These are phyloP conservation scores for Gyrodon lividus DNA, from an alignment of 768 basidiomycete genomes.

Conservation along the genomic window DNA sequence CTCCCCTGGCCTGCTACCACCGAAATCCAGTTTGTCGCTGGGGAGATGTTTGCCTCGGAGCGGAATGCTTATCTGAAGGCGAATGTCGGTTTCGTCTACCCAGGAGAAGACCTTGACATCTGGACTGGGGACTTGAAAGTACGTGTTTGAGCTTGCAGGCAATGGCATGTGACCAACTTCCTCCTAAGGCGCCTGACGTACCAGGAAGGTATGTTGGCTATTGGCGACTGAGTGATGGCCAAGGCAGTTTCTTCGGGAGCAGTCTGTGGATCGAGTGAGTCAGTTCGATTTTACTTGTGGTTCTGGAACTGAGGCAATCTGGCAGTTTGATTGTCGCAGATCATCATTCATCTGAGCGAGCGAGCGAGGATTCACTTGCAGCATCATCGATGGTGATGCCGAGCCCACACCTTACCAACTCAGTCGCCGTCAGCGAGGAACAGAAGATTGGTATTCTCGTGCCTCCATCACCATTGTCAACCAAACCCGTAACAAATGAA, in stretches of 20 bases:
- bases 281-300: not conserved
- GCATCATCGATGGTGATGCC: conserved; percentile 73
- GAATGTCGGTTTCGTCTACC: conserved; percentile 53
- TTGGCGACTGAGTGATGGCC: conserved; percentile 66
- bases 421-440: conserved; percentile 8
- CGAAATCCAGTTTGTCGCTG: conserved; percentile 68
- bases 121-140: conserved; percentile 78
- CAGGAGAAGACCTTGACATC: conserved; percentile 60
- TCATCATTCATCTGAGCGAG: conserved; percentile 33
- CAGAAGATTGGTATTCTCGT: conserved; percentile 3
- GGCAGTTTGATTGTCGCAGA: conserved; percentile 68
- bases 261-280: conserved; percentile 81
- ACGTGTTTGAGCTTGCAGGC: conserved; percentile 11
- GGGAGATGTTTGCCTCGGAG: conserved; percentile 53
- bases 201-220: conserved; percentile 75
- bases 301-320: conserved; percentile 3
- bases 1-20: conserved; percentile 68
- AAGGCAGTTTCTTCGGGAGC: conserved; percentile 59
- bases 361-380: conserved; percentile 52
- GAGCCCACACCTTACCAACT: conserved; percentile 25
- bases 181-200: conserved; percentile 61
- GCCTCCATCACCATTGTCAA: conserved; percentile 16
- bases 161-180: conserved; percentile 2
- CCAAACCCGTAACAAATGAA: conserved; percentile 40
- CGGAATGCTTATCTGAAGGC: conserved; percentile 32